Conservation (phyloP, 805 yeast species). For the Sungouiella thailandica region DNA sequence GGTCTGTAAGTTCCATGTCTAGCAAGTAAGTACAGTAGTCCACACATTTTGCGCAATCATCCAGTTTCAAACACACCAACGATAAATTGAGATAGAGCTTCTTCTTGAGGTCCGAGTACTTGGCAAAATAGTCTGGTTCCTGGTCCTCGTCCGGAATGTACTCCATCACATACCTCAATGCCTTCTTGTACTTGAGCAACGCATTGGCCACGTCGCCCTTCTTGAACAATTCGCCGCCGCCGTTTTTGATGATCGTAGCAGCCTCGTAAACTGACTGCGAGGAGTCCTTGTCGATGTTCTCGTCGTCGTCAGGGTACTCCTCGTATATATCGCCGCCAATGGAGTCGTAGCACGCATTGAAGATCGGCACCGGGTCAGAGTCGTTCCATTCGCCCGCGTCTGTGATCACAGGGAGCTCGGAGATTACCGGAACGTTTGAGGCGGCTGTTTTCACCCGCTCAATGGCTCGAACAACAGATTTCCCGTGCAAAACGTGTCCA, state of each 20-base stretch:
- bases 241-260: conserved; percentile 52
- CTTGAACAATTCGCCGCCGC: conserved; percentile 61
- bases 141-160: conserved; percentile 64
- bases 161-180: conserved; percentile 67
- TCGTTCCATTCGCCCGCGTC: conserved; percentile 63
- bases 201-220: conserved; percentile 48
- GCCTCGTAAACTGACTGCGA: conserved; percentile 49
- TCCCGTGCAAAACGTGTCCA: conserved; percentile 66
- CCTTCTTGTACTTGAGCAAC: conserved; percentile 57
- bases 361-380: conserved; percentile 50
- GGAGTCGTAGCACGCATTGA: conserved; percentile 54
- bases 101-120: conserved; percentile 48
- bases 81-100: conserved; percentile 58
- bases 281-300: conserved; percentile 51
- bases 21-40: conserved; percentile 53
- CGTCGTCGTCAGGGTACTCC: conserved; percentile 75
- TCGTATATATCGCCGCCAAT: conserved; percentile 71
- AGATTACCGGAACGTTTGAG: conserved; percentile 39
- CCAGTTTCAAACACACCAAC: conserved; percentile 45
- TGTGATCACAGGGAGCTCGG: conserved; percentile 40
- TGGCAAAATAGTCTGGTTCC: conserved; percentile 46
- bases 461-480: conserved; percentile 61
- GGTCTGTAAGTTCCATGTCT: conserved; percentile 38
- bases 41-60: conserved; percentile 44
- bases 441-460: conserved; percentile 45